Conservation (phyloP, 306 rosid genomes). For the Quercus dentata region DNA sequence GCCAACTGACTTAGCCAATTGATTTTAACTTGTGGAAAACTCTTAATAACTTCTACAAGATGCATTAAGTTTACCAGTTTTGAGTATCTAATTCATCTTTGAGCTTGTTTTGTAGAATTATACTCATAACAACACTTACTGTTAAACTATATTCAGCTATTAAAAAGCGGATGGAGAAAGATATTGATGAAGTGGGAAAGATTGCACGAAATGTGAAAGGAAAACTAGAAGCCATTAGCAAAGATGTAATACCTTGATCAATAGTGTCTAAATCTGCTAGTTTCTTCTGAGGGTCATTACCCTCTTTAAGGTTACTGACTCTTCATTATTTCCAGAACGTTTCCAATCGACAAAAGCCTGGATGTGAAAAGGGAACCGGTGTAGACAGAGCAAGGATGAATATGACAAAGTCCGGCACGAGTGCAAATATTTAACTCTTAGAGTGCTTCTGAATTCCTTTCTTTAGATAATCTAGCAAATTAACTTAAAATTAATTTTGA, state of each 20-base stretch:
- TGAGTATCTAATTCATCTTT: neutral
- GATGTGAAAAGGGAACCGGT: constrained; percentile 91
- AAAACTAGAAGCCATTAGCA: constrained; percentile 75
- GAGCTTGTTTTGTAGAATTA: neutral
- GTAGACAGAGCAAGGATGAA: constrained; percentile 91
- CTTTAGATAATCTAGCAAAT: neutral
- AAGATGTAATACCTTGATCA: constrained; percentile 56
- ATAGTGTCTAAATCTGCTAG: constrained; percentile 9
- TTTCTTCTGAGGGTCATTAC: constrained; percentile 3
- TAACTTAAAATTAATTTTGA: constrained; percentile 24
- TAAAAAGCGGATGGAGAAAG: constrained; percentile 97
- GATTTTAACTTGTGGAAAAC: neutral
- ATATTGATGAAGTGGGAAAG: constrained; percentile 97
- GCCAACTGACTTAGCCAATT: neutral
- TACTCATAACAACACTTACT: constrained; percentile 4
- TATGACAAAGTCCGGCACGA: constrained; percentile 72
- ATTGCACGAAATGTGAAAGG: constrained; percentile 75
- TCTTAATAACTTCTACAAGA: neutral
- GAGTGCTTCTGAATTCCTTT: constrained; percentile 1
- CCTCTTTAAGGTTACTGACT: constrained; percentile 9
- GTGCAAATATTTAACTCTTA: constrained; percentile 8
- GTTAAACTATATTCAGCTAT: constrained; percentile 57
- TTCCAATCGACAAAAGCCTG: constrained; percentile 78
- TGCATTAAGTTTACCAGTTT: neutral
- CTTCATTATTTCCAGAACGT: constrained; percentile 58